Conservation (phyloP, 2,329 filamentous ascomycete genomes). For the Xylariaceae sp. region DNA sequence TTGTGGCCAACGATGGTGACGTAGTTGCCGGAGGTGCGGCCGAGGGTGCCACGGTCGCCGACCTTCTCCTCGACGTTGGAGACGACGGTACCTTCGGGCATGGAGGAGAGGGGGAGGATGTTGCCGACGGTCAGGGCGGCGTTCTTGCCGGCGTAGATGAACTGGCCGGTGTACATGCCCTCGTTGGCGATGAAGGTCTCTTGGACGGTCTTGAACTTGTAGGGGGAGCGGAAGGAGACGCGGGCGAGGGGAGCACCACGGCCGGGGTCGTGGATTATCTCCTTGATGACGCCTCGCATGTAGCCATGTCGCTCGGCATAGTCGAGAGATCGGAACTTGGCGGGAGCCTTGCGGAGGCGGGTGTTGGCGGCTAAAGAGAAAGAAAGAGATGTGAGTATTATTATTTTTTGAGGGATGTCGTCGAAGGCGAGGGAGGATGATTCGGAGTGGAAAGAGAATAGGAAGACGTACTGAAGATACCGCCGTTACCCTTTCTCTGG, state of each 20-base stretch:
- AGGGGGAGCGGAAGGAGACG: slow-evolving; percentile 95
- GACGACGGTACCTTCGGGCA: slow-evolving; percentile 98
- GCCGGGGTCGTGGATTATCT: slow-evolving; percentile 98
- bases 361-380: slow-evolving; percentile 65
- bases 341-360: slow-evolving; percentile 90
- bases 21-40: slow-evolving; percentile 98
- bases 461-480: slow-evolving; percentile 34
- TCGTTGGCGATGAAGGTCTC: slow-evolving; percentile 99
- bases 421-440: slow-evolving; percentile 3
- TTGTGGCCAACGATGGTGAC: slow-evolving; percentile 97
- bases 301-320: slow-evolving; percentile 97
- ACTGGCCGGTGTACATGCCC: slow-evolving; percentile 99
- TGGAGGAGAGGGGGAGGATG: slow-evolving; percentile 87
- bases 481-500: slow-evolving; percentile 44
- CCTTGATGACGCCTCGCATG: slow-evolving; percentile 94
- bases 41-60: slow-evolving; percentile 93
- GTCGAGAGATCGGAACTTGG: slow-evolving; percentile 96
- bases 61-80: slow-evolving; percentile 99
- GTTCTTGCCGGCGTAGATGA: slow-evolving; percentile 99
- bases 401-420: slow-evolving; percentile 3
- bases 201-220: slow-evolving; percentile 94
- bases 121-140: slow-evolving; percentile 95
- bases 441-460: too few relatives aligned
- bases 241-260: slow-evolving; percentile 97
- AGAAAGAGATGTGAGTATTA: slow-evolving; percentile 19